Conservation (phyloP, 1,284 basidiomycete species). For the Xanthoconium separans region DNA sequence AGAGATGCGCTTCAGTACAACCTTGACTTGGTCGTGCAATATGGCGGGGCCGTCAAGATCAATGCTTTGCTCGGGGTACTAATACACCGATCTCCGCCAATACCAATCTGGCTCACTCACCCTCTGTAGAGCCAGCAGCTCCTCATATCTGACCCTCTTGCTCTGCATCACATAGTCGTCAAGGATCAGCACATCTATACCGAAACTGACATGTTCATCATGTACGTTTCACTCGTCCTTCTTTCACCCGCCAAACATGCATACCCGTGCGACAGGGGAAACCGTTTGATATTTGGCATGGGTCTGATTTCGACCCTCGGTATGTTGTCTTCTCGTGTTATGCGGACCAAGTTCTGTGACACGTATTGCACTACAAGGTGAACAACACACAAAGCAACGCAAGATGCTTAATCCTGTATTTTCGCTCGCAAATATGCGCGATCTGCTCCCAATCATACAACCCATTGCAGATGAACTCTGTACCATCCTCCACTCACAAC, state of each 20-base stretch:
- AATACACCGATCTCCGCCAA: background rate
- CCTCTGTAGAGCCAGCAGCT: constrained; percentile 38
- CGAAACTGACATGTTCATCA: constrained; percentile 48
- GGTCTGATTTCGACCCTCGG: constrained; percentile 34
- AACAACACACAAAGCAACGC: constrained; percentile 48
- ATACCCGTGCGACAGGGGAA: constrained; percentile 34
- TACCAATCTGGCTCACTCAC: constrained; percentile 10
- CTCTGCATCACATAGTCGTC: constrained; percentile 44
- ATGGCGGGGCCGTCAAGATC: constrained; percentile 49
- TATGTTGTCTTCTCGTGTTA: constrained; percentile 31
- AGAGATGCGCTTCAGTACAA: constrained; percentile 49
- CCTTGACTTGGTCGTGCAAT: constrained; percentile 41
- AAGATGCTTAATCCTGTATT: constrained; percentile 53
- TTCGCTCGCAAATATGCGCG: constrained; percentile 44
- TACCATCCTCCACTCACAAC: constrained; percentile 10
- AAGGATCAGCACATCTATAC: constrained; percentile 52
- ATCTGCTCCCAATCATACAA: constrained; percentile 45
- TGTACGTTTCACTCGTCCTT: constrained; percentile 33
- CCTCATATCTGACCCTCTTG: constrained; percentile 49
- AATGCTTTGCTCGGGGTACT: constrained; percentile 52
- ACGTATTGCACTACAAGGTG: constrained; percentile 33
- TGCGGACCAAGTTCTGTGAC: constrained; percentile 12
- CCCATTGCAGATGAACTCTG: constrained; percentile 41
- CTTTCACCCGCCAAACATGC: constrained; percentile 18
- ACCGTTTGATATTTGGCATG: constrained; percentile 27